A percentile compares a stretch with the other conserved stretches of the same genome.
Evolutionary conservation across 2,329 filamentous ascomycete species (phyloP).

Genomic region (Fusarium secorum): DNA sequence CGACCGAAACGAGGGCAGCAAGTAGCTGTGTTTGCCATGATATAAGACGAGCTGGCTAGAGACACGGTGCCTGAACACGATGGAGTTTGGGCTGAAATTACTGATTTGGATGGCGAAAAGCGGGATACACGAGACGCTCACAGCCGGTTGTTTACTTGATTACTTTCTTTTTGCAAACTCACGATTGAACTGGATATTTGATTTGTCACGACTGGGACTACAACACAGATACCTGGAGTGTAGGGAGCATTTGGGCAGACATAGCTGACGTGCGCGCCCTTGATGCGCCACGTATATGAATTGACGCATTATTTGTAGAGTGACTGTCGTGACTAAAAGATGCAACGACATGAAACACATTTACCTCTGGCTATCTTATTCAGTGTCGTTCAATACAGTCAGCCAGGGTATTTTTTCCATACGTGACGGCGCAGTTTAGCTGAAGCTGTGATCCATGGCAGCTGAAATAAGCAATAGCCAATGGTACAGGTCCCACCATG

Average conservation of each 20-base stretch:
- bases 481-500: not conserved
- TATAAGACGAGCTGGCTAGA: not conserved
- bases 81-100: constrained; percentile 29
- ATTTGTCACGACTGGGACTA: constrained; percentile 14
- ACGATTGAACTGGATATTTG: constrained; percentile 7
- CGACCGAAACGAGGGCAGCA: not conserved
- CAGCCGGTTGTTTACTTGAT: constrained; percentile 13
- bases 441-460: not conserved
- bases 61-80: constrained; percentile 13
- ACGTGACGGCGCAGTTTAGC: not conserved
- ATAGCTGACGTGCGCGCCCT: constrained; percentile 6
- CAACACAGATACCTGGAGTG: constrained; percentile 37
- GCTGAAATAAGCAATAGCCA: constrained; percentile 33
- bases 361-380: not conserved
- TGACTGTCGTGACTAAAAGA: not conserved
- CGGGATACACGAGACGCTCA: constrained; percentile 39
- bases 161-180: constrained; percentile 2
- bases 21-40: not conserved
- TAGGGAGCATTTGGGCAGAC: constrained; percentile 25
- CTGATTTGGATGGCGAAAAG: constrained; percentile 31
- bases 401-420: not conserved
- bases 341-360: not conserved
- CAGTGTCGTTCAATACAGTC: not conserved
- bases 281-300: constrained; percentile 29
- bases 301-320: constrained; percentile 17